Evolutionary conservation across 2,329 filamentous ascomycete genomes (phyloP).

Genomic region (Elsinoe necatrix): DNA sequence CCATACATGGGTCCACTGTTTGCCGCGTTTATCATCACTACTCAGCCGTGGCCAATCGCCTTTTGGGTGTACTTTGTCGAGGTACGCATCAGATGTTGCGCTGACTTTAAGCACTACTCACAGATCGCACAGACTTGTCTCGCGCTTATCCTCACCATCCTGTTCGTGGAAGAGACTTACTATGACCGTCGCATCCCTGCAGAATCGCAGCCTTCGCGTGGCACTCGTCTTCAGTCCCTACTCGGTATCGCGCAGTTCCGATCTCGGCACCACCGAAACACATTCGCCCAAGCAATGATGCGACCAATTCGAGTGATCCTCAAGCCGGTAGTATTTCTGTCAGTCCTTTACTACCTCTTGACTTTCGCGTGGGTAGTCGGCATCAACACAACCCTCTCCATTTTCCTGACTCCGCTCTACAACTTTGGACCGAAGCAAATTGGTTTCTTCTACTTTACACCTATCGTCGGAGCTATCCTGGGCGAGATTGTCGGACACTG

Average conservation of each 20-base stretch:
- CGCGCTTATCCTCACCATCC: conserved; percentile 33
- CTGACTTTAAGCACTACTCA: too few species aligned
- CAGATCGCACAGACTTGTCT: conserved; percentile 19
- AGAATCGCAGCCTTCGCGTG: conserved; percentile 28
- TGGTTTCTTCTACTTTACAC: conserved; percentile 52
- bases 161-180: conserved; percentile 43
- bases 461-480: conserved; percentile 46
- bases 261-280: conserved; percentile 26
- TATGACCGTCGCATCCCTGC: conserved; percentile 37
- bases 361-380: conserved; percentile 25
- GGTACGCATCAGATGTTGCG: not conserved
- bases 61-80: conserved; percentile 43
- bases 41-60: conserved; percentile 36
- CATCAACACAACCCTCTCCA: conserved; percentile 23
- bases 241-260: conserved; percentile 30
- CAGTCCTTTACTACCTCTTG: conserved; percentile 30
- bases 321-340: conserved; percentile 33
- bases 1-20: conserved; percentile 35
- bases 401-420: conserved; percentile 31
- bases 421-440: conserved; percentile 38
- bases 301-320: conserved; percentile 31
- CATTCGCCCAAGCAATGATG: conserved; percentile 30
- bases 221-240: conserved; percentile 26
- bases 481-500: conserved; percentile 49
- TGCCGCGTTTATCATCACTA: conserved; percentile 44